Conservation (phyloP, 495 filamentous ascomycete species). For the Penicillium coprophilum region DNA sequence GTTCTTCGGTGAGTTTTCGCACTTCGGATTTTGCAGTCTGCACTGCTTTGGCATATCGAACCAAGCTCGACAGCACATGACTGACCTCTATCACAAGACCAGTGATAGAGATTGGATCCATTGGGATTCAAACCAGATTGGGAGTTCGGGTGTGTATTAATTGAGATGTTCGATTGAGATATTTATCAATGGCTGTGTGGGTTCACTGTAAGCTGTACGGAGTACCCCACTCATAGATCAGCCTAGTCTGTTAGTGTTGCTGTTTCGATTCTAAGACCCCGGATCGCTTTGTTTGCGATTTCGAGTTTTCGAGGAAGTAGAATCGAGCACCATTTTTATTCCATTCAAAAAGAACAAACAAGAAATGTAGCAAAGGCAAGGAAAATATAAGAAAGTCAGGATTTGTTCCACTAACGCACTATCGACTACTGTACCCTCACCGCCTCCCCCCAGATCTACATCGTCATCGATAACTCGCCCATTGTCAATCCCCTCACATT, state of each 20-base stretch:
- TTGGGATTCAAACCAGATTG: constrained; percentile 4
- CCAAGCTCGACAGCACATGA: constrained; percentile 16
- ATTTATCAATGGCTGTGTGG: not conserved
- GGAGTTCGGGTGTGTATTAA: not conserved
- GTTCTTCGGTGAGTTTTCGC: constrained; percentile 24
- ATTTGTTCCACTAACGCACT: not conserved
- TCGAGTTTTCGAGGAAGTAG: not conserved
- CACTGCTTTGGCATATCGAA: constrained; percentile 23
- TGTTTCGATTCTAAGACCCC: not conserved
- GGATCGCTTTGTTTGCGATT: not conserved
- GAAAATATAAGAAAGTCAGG: too few species aligned
- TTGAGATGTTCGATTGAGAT: not conserved
- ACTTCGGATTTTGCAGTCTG: constrained; percentile 22
- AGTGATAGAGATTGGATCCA: constrained; percentile 24
- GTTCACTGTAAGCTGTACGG: not conserved
- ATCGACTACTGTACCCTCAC: not conserved
- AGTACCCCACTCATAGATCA: constrained; percentile 1
- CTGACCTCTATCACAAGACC: constrained; percentile 21
- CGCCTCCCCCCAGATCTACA: constrained; percentile 9
- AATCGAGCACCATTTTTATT: not conserved
- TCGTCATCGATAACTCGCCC: constrained; percentile 13
- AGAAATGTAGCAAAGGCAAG: not conserved
- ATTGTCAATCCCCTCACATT: constrained; percentile 10
- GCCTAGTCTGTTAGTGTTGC: not conserved
- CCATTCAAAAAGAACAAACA: not conserved